Conservation (phyloP, 306 rosid genomes). For the Castanea mollissima region DNA sequence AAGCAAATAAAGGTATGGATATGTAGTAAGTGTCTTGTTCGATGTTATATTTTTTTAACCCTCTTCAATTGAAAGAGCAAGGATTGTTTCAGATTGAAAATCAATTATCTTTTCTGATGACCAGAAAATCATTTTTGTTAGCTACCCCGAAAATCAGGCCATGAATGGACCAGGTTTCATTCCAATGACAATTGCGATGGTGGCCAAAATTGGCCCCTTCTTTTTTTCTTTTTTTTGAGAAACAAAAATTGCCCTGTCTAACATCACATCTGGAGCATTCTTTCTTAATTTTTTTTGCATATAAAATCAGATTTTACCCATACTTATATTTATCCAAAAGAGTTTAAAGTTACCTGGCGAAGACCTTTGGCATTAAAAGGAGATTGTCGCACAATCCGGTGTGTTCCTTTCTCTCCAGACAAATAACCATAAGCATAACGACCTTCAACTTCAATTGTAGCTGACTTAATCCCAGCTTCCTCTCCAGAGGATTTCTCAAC, state of each 20-base stretch:
- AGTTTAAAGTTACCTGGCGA: slow-evolving; percentile 68
- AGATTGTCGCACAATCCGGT: slow-evolving; percentile 88
- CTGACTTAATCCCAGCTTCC: slow-evolving; percentile 97
- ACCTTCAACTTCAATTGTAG: slow-evolving; percentile 91
- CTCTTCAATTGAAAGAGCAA: neutral
- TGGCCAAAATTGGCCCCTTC: neutral
- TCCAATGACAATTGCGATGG: neutral
- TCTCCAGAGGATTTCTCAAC: slow-evolving; percentile 91
- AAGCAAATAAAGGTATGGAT: neutral
- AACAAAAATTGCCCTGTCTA: neutral
- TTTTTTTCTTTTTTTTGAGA: no score
- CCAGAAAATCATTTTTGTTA: neutral
- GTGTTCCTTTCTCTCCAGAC: slow-evolving; percentile 98
- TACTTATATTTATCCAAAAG: neutral
- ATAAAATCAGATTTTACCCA: slow-evolving; percentile 10
- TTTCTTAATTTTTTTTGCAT: neutral
- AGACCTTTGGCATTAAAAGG: slow-evolving; percentile 96
- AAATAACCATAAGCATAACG: slow-evolving; percentile 93
- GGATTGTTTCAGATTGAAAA: neutral
- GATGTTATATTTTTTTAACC: neutral
- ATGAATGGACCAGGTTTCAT: neutral
- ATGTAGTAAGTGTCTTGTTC: neutral
- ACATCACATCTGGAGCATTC: neutral
- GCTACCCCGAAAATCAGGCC: neutral
- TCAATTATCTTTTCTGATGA: neutral